Evolutionary conservation across 176 grass and related monocot genomes (phyloP), one percentile per base, ranked within the genome.

Genomic region (Oryza glumipatula): DNA sequence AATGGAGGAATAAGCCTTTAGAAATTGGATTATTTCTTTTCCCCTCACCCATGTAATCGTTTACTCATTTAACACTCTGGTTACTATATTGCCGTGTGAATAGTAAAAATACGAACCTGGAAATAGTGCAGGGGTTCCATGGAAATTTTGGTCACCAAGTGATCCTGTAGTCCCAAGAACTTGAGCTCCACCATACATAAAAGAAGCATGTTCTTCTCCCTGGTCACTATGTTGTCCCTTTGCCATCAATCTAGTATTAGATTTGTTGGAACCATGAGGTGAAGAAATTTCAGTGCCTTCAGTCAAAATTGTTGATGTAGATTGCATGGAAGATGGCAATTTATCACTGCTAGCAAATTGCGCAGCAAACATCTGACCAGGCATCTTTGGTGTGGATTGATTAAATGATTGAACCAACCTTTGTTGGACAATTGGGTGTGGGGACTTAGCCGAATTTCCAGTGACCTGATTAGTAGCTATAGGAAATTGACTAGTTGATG

Each of bases 101-200:
- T 21, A 84, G 9, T 77, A 68, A 73, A 30, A 45, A 86, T 66
- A 85, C 82, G 72, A 74, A 98, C 96, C 96, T 99, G 96, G 93
- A 76, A 99, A 89, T 22, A 96, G 63, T 47, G 93, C 91, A 74
- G 93, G 89, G 80, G 96, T 89, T 30, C 93, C 93, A 89, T 81
- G 91, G 74, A 94, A 94, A 74, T 86, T 90, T 83, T 99, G 94
- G 49, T 99, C 96, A 58, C 89, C 89, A 93, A 85, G 88, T 32
- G 91, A 76, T 67, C 88, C 92, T 67, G 90, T 87, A 82, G 85
- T 78, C 41, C 89, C 85, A 35, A 94, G 88, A 83, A 90, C 83
- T 36, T 88, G 92, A 68, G 90, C 49, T 64, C 90, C 84, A 67
- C 91, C 70, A 73, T 88, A 89, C 21, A 86, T 49, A 77, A 86